phyloP scores from a whole-genome alignment of 805 yeast genomes.

The Zygotorulaspora sp. region DNA sequence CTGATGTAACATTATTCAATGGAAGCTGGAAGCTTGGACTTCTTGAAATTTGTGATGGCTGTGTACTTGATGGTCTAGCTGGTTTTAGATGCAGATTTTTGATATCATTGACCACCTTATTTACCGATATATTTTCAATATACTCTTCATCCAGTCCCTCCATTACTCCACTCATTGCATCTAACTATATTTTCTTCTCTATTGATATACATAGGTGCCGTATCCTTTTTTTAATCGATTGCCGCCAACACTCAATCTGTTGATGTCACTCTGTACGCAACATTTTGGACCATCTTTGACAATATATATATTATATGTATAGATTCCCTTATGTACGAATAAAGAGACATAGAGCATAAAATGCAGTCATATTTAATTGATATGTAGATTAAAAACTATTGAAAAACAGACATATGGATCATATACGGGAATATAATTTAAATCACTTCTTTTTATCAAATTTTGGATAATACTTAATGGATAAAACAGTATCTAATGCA shows the following conservation, averaged over 20 bases:
- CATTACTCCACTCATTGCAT: background rate
- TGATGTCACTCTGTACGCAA: no score
- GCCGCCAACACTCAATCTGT: background rate
- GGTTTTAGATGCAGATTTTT: background rate
- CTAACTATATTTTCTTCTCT: no score
- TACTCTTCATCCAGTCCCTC: background rate
- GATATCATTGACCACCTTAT: background rate
- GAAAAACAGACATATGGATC: no score
- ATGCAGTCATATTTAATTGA: no score
- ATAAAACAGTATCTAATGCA: constrained; percentile 50
- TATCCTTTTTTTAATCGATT: background rate
- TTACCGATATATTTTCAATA: background rate
- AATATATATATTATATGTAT: no score
- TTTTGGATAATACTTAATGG: constrained; percentile 51
- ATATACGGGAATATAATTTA: no score
- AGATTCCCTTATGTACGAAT: no score
- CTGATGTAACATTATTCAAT: constrained; percentile 3
- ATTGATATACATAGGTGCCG: no score
- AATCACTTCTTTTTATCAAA: constrained; percentile 41
- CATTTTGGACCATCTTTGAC: no score
- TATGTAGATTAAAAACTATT: no score
- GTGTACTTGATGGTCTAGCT: background rate
- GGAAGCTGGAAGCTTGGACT: constrained; percentile 2
- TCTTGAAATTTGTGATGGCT: background rate
- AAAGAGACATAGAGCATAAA: no score